Percentiles rank a stretch among this genome's conserved stretches.
phyloP scores from a whole-genome alignment of 176 grass and related monocot species.

The Oryza officinalis region DNA sequence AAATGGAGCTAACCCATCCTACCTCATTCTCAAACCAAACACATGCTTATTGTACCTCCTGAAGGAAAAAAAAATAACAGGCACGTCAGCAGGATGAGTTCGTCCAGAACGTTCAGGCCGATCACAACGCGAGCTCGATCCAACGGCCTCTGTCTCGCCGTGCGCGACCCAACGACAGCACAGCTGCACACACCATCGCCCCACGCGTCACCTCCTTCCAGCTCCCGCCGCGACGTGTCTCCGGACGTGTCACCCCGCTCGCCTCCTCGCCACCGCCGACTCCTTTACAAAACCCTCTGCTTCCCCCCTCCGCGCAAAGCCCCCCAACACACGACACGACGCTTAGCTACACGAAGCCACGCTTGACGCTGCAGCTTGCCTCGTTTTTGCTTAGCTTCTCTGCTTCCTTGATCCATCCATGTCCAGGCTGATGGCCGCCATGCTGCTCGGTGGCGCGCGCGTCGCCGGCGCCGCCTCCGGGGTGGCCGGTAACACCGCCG shows the following conservation, averaged over 20 bases:
- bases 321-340: neutral
- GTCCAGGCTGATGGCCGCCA: slow-evolving; percentile 54
- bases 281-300: neutral
- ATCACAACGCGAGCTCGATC: neutral
- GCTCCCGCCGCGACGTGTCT: slow-evolving; percentile 45
- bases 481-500: slow-evolving; percentile 22
- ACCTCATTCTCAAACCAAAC: too few species aligned
- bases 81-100: too few species aligned
- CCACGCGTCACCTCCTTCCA: slow-evolving; percentile 37
- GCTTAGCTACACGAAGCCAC: neutral
- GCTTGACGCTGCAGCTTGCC: neutral
- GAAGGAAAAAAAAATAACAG: too few species aligned
- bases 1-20: too few species aligned
- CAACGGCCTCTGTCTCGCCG: neutral
- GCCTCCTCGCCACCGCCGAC: neutral
- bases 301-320: neutral
- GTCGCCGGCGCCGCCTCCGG: slow-evolving; percentile 15
- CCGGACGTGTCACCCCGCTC: slow-evolving; percentile 44
- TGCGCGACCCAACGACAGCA: too few species aligned
- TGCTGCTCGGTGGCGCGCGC: slow-evolving; percentile 54
- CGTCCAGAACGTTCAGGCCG: slow-evolving; percentile 7
- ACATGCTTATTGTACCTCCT: too few species aligned
- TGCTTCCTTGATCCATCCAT: neutral
- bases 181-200: neutral
- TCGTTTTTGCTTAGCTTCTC: neutral